Evolutionary conservation across 306 rosid genomes (phyloP).

Genomic region (Acacia acuminata): DNA sequence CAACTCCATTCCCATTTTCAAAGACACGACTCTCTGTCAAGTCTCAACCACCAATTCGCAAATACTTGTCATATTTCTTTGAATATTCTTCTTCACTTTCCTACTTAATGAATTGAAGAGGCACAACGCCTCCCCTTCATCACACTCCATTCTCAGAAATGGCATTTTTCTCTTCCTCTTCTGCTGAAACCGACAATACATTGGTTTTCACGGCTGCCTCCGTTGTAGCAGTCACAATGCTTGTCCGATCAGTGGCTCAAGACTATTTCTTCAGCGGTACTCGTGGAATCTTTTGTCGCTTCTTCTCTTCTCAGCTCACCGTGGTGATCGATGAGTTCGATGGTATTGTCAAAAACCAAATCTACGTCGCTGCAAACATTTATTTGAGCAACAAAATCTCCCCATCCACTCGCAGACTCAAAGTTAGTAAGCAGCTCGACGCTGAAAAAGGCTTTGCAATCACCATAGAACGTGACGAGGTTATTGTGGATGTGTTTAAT

Average conservation of each 20-base stretch:
- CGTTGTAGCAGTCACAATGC: conserved; percentile 55
- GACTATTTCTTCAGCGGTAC: conserved; percentile 32
- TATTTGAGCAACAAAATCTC: conserved; percentile 62
- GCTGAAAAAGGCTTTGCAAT: conserved; percentile 38
- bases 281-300: conserved; percentile 32
- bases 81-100: not conserved
- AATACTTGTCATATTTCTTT: not conserved
- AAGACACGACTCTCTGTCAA: not conserved
- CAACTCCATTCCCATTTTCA: not conserved
- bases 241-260: conserved; percentile 48
- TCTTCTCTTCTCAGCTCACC: conserved; percentile 58
- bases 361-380: conserved; percentile 61
- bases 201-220: conserved; percentile 61
- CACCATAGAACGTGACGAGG: conserved; percentile 51
- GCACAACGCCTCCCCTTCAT: not conserved
- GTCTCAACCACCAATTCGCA: not conserved
- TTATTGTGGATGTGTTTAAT: conserved; percentile 44
- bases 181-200: conserved; percentile 41
- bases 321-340: conserved; percentile 72
- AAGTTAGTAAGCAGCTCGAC: conserved; percentile 52
- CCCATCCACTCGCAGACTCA: conserved; percentile 46
- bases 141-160: not conserved
- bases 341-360: conserved; percentile 57
- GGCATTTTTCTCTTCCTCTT: conserved; percentile 40
- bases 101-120: not conserved